Base-by-base conservation (phyloP, 495 filamentous ascomycete genomes). In the Xylaria scruposa region DNA sequence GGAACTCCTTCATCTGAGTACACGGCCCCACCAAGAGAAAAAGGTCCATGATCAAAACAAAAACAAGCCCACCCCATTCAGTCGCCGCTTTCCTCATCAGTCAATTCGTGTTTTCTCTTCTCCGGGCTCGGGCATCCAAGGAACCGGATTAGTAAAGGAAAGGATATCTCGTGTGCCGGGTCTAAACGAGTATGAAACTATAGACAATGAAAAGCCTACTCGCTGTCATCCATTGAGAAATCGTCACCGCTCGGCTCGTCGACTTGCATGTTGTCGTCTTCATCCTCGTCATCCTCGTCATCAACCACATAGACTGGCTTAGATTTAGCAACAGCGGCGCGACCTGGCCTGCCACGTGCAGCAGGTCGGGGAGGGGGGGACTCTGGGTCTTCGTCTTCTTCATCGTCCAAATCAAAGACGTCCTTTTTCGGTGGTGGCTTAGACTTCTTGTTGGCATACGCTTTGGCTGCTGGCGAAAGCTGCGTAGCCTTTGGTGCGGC, bases 381-480 rank as follows among this genome's bases (percentile, higher is more conserved):
- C 8, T 83, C 78, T 15, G 81, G 79, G 26, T 84, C 81, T 80
- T 44, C 79, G 13, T 84, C 83, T 5, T 86, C 84, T 21, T 86
- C 83, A 7, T 86, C 84, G 24, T 86, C 82, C 58, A 85, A 82
- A 51, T 83, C 81, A 66, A 80, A 80, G 6, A 74, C 65, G 4
- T 80, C 74, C 78, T 83, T 84, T 68, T 85, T 82, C 0, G 85
- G 76, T 80, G 91, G 92, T 42, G 86, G 85, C 63, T 90, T 86
- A 8, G 64, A 47, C 70, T 85, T 83, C 83, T 93, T 94, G 2
- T 90, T 88, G 19, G 91, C 92, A 78, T 96, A 95, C 0, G 91
- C 92, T 79, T 95, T 96, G 15, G 93, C 93, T 7, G 91, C 92
- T 0, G 94, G 92, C 13, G 91, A 93, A 19, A 94, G 83, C 6